Base-by-base conservation (phyloP, 2,329 filamentous ascomycete species). In the Diplodia mutila region DNA sequence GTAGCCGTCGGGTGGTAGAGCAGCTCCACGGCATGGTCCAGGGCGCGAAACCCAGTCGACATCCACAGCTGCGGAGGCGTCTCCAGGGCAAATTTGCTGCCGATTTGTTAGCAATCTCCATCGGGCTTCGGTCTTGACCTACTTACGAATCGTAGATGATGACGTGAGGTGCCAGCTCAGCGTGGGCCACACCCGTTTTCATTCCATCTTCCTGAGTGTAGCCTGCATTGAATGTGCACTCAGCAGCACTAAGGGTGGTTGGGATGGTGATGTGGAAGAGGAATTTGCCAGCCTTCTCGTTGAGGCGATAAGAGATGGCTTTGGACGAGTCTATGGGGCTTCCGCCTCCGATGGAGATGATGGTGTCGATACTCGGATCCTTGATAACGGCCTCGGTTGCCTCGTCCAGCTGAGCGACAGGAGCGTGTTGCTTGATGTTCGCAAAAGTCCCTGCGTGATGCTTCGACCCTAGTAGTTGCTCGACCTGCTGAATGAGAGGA, bases 21-120 rank as follows among this genome's bases (percentile, higher is more conserved):
- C 1, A 82, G 68, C 72, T 88, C 85, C 59, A 87, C 76, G 0
- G 85, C 84, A 69, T 88, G 85, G 71, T 87, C 85, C 66, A 87
- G 74, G 0, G 85, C 84, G 14, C 85, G 76, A 66, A 88, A 74
- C 0, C 81, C 85, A 0, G 85, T 87, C 63, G 80, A 82, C 61
- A 84, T 74, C 78, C 82, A 85, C 1, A 87, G 77, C 46, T 77
- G 75, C 21, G 77, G 74, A 0, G 85, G 85, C 3, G 85, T 87
- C 66, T 87, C 75, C 18, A 81, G 73, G 0, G 81, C 84, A 68
- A 85, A 86, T 1, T 74, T 78, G 16, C 59, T 63, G 46, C 21
- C 57, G n/a, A 63, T 37, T 63, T 46, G 21, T 63, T 63, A 63
- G 59, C 59, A n/a, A 51, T 8, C 27, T 8, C 34, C 27, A 27